A percentile compares a stretch with the other conserved stretches of the same genome.
phyloP scores from a whole-genome alignment of 2,329 filamentous ascomycete genomes.

The Microcyclosporella mali region DNA sequence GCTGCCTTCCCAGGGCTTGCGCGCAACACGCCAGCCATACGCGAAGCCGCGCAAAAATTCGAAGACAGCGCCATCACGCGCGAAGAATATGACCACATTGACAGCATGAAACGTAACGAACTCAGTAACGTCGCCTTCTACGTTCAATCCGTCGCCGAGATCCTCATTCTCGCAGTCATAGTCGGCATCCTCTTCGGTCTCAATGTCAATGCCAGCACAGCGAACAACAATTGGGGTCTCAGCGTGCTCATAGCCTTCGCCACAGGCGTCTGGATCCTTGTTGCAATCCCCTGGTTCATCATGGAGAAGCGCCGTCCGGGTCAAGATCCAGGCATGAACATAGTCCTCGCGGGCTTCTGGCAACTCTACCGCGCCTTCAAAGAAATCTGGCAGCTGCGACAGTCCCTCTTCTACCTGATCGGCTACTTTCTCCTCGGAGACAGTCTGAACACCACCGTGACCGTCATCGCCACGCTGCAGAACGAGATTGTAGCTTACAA shows the following conservation, averaged over 20 bases:
- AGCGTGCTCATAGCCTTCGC: slow-evolving; percentile 61
- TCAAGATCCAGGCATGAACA: slow-evolving; percentile 46
- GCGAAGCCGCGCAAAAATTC: slow-evolving; percentile 46
- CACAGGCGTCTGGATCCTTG: slow-evolving; percentile 57
- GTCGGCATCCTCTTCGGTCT: slow-evolving; percentile 59
- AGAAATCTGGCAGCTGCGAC: slow-evolving; percentile 59
- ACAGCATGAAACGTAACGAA: slow-evolving; percentile 58
- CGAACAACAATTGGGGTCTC: slow-evolving; percentile 61
- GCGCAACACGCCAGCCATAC: slow-evolving; percentile 47
- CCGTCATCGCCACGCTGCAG: slow-evolving; percentile 60
- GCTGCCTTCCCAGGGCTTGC: slow-evolving; percentile 57
- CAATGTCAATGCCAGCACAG: slow-evolving; percentile 52
- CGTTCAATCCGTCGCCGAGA: slow-evolving; percentile 56
- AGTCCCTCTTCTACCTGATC: slow-evolving; percentile 59
- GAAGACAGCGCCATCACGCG: slow-evolving; percentile 49
- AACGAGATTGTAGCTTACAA: slow-evolving; percentile 61
- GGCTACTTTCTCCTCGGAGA: slow-evolving; percentile 66
- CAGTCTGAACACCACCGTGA: slow-evolving; percentile 63
- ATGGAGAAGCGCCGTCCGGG: slow-evolving; percentile 60
- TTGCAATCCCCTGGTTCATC: slow-evolving; percentile 62
- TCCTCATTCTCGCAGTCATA: slow-evolving; percentile 58
- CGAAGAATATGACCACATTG: slow-evolving; percentile 55
- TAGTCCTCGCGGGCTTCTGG: slow-evolving; percentile 56
- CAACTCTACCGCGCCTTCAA: slow-evolving; percentile 53
- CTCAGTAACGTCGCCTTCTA: slow-evolving; percentile 60